Evolutionary conservation across 352 stramenopile genomes (phyloP), one percentile per base, ranked within the genome.

Genomic region (Pythium plurisporium): DNA sequence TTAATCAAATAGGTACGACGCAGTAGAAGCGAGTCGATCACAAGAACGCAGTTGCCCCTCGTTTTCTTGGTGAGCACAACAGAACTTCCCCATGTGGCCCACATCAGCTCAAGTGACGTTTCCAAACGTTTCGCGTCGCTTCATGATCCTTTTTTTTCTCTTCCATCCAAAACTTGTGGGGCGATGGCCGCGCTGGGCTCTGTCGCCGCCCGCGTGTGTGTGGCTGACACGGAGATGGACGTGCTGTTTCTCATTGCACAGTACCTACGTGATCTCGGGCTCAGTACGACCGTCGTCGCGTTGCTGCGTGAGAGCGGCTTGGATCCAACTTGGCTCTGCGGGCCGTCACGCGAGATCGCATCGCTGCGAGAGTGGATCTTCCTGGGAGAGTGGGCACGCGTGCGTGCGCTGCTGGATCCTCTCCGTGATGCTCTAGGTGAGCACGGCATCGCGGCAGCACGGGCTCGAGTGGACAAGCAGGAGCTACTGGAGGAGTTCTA

Each of bases 281-380:
- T 88, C 9, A 71, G 61, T 51, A 52, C 57, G 14, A 74, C 60
- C 5, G 77, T 72, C 11, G 56, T 85, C 48, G 46, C 68, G 47
- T 63, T 91, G 49, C 68, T 83, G 53, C 49, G 65, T 20, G 79
- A 91, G 55, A 83, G 65, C 30, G 73, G 71, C 1, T 7, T 91
- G 5, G 77, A 91, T 64, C 62, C 67, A 5, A 53, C 62, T 12
- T 91, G 76, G 74, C 70, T 89, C 48, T 82, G 73, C 23, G 77
- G 82, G 0, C 41, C 60, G 29, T 84, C 69, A 6, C 47, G 38
- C 4, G 78, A 86, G 41, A 29, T 89, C 27, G 61, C 64, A 0
- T 23, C 82, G 48, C 67, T 91, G 42, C 74, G 81, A 14, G 69
- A 74, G 20, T 84, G 68, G 69, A 41, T 89, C 51, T 77, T 88